Base-by-base conservation (phyloP, 176 grass and related monocot species). In the Alopecurus myosuroides region DNA sequence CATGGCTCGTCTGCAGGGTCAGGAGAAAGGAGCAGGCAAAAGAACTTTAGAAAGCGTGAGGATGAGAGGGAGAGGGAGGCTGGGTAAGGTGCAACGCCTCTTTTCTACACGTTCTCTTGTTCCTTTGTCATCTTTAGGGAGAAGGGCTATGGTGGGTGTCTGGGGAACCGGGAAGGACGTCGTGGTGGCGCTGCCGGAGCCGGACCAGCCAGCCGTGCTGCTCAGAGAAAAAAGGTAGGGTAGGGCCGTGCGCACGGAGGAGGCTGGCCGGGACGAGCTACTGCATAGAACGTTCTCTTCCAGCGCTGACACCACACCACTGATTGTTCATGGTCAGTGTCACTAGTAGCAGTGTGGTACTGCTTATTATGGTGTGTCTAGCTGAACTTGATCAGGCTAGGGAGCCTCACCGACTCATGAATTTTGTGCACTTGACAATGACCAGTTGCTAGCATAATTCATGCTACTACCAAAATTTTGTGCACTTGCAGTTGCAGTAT, bases 101-200 rank as follows among this genome's bases (percentile, higher is more conserved):
- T 90, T 90, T 86, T 56, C 84, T 74, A 90, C 84, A 78, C 64
- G 84, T 62, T 86, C 74, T 85, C 51, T 29, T 41, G 42, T 2
- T 84, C 82, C 74, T 83, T 90, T 52, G 73, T 63, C 45, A 42
- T 90, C 88, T 90, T 90, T 90, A 74, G 9, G 33, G 23, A 57
- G 83, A 70, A 64, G 18, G 63, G 45, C 53, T 78, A 74, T 45
- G 84, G 64, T 65, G 22, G 82, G 69, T 55, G 26, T 52, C 79
- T 90, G 44, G 84, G 84, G 45, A n/a, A 68, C 66, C 34, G 88
- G 56, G 66, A 82, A 64, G 64, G 73, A 30, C 42, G 74, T 35
- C 42, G 57, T 63, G 84, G 69, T 74, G 87, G 76, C 63, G 45
- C 39, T 26, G 70, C 87, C 28, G 33, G 20, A 29, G 61, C 61